These are phyloP conservation scores for Tilletia setariae DNA, from an alignment of 1,284 basidiomycete species.

Conservation along the genomic window DNA sequence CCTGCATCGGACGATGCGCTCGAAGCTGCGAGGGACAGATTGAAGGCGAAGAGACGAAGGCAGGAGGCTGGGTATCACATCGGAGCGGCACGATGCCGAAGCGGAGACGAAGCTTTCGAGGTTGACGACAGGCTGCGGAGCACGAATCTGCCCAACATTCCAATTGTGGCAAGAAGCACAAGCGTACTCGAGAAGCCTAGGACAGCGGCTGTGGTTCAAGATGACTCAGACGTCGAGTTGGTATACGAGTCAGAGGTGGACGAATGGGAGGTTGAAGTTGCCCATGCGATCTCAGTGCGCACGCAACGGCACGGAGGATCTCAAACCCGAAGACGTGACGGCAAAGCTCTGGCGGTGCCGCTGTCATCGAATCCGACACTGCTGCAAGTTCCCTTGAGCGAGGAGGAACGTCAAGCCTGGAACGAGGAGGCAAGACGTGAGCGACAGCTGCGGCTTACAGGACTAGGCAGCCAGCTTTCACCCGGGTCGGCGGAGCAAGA, in stretches of 20 bases:
- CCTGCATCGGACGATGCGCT: too few relatives aligned
- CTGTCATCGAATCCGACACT: neutral
- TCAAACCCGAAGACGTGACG: neutral
- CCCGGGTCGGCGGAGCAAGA: neutral
- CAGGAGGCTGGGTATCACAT: slow-evolving; percentile 1
- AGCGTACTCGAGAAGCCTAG: too few relatives aligned
- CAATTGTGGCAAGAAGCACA: too few relatives aligned
- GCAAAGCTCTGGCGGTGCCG: neutral
- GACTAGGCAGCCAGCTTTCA: neutral
- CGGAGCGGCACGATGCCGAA: neutral
- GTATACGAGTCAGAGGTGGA: slow-evolving; percentile 10
- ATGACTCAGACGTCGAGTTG: neutral
- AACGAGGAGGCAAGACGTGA: slow-evolving; percentile 5
- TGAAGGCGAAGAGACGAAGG: neutral
- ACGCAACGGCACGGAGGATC: neutral
- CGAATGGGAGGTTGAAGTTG: slow-evolving; percentile 12
- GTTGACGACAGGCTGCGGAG: neutral
- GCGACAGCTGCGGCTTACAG: neutral
- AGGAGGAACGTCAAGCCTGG: slow-evolving; percentile 9
- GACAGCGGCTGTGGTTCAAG: neutral
- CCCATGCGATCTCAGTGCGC: neutral
- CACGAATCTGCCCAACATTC: too few relatives aligned
- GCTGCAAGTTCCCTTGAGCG: slow-evolving; percentile 8
- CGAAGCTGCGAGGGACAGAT: neutral
- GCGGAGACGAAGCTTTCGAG: neutral